Evolutionary conservation across 2,329 filamentous ascomycete species (phyloP).

Genomic region (Microascus cirrosus): DNA sequence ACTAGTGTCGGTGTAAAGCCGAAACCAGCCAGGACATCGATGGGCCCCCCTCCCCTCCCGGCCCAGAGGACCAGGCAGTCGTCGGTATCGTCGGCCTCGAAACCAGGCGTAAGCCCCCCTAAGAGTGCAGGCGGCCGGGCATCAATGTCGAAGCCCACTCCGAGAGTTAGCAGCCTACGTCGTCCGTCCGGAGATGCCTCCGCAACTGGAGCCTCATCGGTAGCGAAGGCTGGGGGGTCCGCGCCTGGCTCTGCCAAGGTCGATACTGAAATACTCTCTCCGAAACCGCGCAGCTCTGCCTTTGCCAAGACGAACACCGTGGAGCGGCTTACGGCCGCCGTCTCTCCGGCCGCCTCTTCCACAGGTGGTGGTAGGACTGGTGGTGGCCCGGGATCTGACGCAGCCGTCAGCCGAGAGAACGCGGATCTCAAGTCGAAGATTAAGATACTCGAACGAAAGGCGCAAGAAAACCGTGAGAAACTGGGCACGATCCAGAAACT

Average conservation of each 20-base stretch:
- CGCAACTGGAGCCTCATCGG: conserved; percentile 23
- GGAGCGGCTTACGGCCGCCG: conserved; percentile 35
- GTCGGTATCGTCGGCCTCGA: conserved; percentile 8
- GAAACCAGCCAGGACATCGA: conserved; percentile 50
- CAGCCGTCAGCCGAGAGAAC: conserved; percentile 52
- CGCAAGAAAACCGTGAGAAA: conserved; percentile 74
- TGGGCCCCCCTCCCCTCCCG: conserved; percentile 52
- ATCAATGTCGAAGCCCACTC: conserved; percentile 19
- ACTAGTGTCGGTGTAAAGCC: conserved; percentile 34
- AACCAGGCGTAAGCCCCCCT: conserved; percentile 1
- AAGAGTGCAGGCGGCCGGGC: conserved; percentile 3
- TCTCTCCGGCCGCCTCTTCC: conserved; percentile 17
- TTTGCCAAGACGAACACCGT: conserved; percentile 37
- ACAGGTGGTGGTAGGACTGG: conserved; percentile 12
- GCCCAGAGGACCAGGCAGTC: conserved; percentile 33
- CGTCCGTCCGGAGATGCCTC: conserved; percentile 35
- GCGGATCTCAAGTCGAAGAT: conserved; percentile 86
- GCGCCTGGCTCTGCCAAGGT: conserved; percentile 36
- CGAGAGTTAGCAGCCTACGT: conserved; percentile 14
- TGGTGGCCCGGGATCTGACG: conserved; percentile 32
- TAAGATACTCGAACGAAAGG: conserved; percentile 76
- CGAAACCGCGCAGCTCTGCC: conserved; percentile 38
- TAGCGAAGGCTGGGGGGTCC: conserved; percentile 21
- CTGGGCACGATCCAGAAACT: conserved; percentile 67
- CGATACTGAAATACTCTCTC: conserved; percentile 37